Evolutionary conservation across 768 basidiomycete genomes (phyloP).

Genomic region (Rhizopogon rudus): DNA sequence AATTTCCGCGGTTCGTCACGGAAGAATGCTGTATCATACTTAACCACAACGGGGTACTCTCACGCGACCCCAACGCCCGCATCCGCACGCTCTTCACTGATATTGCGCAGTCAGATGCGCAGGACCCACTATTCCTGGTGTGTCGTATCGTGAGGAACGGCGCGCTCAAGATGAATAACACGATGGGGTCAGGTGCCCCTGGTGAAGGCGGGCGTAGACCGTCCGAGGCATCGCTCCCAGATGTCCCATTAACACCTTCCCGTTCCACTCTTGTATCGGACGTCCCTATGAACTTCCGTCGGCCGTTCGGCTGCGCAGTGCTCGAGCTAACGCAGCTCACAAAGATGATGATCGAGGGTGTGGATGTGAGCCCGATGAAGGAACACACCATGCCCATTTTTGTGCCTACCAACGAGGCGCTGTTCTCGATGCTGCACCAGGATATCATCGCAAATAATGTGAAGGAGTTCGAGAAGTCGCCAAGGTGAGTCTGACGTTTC

Average conservation of each 20-base stretch:
- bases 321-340: slow-evolving; percentile 76
- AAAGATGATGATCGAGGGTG: slow-evolving; percentile 60
- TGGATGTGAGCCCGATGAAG: slow-evolving; percentile 56
- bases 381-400: slow-evolving; percentile 90
- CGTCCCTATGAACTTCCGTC: slow-evolving; percentile 51
- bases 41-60: slow-evolving; percentile 86
- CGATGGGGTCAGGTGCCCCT: slow-evolving; percentile 41
- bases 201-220: slow-evolving; percentile 44
- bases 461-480: slow-evolving; percentile 79
- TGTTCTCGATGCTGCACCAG: slow-evolving; percentile 93
- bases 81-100: slow-evolving; percentile 89
- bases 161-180: slow-evolving; percentile 67
- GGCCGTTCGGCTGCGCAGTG: slow-evolving; percentile 96
- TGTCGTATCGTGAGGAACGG: slow-evolving; percentile 90
- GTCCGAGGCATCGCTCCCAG: slow-evolving; percentile 45
- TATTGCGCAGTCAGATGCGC: slow-evolving; percentile 79
- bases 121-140: slow-evolving; percentile 83
- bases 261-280: slow-evolving; percentile 27
- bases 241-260: slow-evolving; percentile 22
- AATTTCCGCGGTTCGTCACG: slow-evolving; percentile 74
- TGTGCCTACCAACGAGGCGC: slow-evolving; percentile 73
- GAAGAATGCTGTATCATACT: slow-evolving; percentile 90
- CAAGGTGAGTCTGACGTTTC: slow-evolving; percentile 47
- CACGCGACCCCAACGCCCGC: slow-evolving; percentile 69
- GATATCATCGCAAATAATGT: slow-evolving; percentile 80